Conservation (phyloP, 257 asterid genomes). For the Verbena officinalis region DNA sequence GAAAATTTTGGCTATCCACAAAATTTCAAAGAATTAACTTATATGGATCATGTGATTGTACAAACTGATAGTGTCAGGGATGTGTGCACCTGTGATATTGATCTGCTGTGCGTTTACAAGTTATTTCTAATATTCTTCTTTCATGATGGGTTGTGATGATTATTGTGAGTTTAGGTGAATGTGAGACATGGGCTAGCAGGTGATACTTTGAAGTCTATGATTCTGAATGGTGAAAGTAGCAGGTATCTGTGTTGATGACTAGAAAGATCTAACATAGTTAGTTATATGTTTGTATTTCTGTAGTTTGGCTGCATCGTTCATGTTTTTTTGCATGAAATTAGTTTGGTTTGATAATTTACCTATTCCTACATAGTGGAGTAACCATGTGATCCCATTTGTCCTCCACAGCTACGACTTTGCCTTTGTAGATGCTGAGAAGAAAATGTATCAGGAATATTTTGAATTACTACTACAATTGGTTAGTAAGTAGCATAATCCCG, state of each 20-base stretch:
- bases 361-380: constrained; percentile 8
- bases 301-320: background rate
- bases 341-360: constrained; percentile 10
- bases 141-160: constrained; percentile 11
- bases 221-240: constrained; percentile 73
- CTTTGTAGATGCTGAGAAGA: constrained; percentile 93
- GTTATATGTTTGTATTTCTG: background rate
- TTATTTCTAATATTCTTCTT: constrained; percentile 15
- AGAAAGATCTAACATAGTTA: background rate
- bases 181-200: constrained; percentile 83
- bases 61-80: background rate
- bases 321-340: background rate
- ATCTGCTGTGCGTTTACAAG: background rate
- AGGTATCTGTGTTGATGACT: constrained; percentile 43
- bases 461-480: constrained; percentile 90
- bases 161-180: constrained; percentile 53
- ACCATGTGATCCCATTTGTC: constrained; percentile 25
- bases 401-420: constrained; percentile 87
- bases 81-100: background rate
- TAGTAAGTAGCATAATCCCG: no score
- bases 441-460: constrained; percentile 82
- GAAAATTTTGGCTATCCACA: background rate
- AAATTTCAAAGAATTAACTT: background rate
- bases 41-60: constrained; percentile 11
- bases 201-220: constrained; percentile 71